Conservation (phyloP, 768 basidiomycete genomes). For the Macrolepiota dolichaula region DNA sequence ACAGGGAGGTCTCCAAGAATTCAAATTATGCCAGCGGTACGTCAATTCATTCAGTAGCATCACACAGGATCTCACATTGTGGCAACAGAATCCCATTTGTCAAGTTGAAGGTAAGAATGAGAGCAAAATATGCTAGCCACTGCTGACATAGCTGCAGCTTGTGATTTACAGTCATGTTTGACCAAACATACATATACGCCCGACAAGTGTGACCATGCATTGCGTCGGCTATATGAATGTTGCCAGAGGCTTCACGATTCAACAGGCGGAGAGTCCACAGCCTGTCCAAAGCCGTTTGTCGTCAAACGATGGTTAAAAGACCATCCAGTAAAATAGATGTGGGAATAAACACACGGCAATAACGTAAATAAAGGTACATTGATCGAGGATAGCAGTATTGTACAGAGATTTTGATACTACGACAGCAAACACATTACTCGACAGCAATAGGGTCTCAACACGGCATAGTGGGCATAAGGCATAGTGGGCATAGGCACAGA, state of each 20-base stretch:
- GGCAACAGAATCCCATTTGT: constrained; percentile 21
- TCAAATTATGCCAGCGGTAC: neutral
- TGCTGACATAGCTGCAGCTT: constrained; percentile 38
- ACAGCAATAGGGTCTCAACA: neutral
- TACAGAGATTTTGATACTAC: neutral
- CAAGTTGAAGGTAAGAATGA: constrained; percentile 24
- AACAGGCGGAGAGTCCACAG: constrained; percentile 46
- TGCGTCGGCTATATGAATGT: constrained; percentile 58
- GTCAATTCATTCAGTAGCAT: neutral
- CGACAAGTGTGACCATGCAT: constrained; percentile 52
- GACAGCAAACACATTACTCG: neutral
- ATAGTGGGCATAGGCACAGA: neutral
- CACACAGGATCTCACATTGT: constrained; percentile 14
- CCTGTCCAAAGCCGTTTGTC: constrained; percentile 55
- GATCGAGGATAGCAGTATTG: neutral
- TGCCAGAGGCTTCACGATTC: constrained; percentile 55
- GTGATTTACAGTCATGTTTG: constrained; percentile 60
- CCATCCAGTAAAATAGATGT: constrained; percentile 29
- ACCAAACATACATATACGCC: constrained; percentile 61
- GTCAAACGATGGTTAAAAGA: constrained; percentile 58
- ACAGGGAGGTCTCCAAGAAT: neutral
- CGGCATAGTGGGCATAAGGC: neutral
- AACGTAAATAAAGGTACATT: neutral
- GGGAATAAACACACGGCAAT: neutral
- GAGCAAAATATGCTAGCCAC: neutral